These are phyloP conservation scores for Rhododendron ferrugineum DNA, from an alignment of 148 eudicot genomes.

Conservation along the genomic window DNA sequence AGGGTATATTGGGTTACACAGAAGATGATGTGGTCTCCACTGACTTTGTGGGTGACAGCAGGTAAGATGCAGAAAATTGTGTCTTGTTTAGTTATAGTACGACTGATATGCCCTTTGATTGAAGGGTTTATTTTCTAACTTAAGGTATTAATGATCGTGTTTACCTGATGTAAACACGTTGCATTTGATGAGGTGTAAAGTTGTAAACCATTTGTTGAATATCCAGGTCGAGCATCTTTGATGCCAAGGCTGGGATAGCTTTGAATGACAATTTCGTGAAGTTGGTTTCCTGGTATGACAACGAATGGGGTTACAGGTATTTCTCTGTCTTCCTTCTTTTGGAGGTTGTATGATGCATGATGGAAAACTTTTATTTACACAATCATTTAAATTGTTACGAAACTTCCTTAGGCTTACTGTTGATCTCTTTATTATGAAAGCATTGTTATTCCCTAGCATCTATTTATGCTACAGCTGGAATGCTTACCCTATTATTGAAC, in stretches of 20 bases:
- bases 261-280: slow-evolving; percentile 66
- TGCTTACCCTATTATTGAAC: background rate
- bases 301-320: slow-evolving; percentile 97
- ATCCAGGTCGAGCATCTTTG: slow-evolving; percentile 83
- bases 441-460: background rate
- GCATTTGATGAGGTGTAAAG: too few species aligned
- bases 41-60: slow-evolving; percentile 64
- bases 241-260: slow-evolving; percentile 92
- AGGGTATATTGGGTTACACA: slow-evolving; percentile 70
- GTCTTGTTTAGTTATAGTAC: background rate
- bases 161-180: background rate
- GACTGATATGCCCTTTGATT: background rate
- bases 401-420: background rate
- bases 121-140: background rate
- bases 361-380: background rate
- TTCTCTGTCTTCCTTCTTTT: background rate
- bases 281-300: slow-evolving; percentile 90
- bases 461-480: background rate
- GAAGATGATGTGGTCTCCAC: slow-evolving; percentile 75
- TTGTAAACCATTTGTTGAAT: background rate
- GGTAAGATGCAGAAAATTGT: slow-evolving; percentile 23
- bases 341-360: background rate
- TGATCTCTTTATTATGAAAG: background rate
- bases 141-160: background rate
- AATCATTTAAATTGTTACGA: background rate